A percentile compares a stretch with the other conserved stretches of the same genome.
Conservation (phyloP, 345 rosid species). For the Psidium friedrichsthalianum region DNA sequence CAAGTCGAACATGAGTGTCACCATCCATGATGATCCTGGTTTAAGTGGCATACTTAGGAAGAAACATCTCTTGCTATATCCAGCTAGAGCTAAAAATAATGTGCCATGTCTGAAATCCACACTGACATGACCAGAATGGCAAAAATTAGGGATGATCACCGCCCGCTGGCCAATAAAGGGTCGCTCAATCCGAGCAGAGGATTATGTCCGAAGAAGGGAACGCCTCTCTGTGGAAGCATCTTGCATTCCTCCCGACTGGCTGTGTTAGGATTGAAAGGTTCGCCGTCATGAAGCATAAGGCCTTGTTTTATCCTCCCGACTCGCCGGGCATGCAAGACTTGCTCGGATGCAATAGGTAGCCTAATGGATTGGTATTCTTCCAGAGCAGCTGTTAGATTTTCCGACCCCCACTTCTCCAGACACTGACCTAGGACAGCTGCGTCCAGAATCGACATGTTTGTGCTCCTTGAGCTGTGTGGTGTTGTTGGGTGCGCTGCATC, state of each 20-base stretch:
- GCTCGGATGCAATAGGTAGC: constrained; percentile 46
- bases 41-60: neutral
- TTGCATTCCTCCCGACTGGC: constrained; percentile 21
- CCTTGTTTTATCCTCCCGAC: constrained; percentile 69
- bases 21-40: neutral
- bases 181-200: constrained; percentile 1
- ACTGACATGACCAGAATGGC: neutral
- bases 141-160: neutral
- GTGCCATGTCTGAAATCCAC: neutral
- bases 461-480: constrained; percentile 70
- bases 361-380: constrained; percentile 57
- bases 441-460: constrained; percentile 74
- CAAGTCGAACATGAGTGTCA: neutral
- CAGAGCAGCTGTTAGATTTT: constrained; percentile 31
- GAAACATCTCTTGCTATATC: neutral
- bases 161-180: neutral
- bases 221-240: constrained; percentile 37
- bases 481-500: constrained; percentile 79
- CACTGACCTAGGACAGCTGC: constrained; percentile 52
- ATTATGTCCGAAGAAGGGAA: constrained; percentile 44
- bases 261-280: constrained; percentile 18
- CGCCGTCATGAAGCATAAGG: constrained; percentile 20
- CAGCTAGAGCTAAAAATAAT: neutral
- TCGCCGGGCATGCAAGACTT: constrained; percentile 43
- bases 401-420: constrained; percentile 35